Evolutionary conservation across 768 basidiomycete genomes (phyloP).

Genomic region (Russula lepida): DNA sequence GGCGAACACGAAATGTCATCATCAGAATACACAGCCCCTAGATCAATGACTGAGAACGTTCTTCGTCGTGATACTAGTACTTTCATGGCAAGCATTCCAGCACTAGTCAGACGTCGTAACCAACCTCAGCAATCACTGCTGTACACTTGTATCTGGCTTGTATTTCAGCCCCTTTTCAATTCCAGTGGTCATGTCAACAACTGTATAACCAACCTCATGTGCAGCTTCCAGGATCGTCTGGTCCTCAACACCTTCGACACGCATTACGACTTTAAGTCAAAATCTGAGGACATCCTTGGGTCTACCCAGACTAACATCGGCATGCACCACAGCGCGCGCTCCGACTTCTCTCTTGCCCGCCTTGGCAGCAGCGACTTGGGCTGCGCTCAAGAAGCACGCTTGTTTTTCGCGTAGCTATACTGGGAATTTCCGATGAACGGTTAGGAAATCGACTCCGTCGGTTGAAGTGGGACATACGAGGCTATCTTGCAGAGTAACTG

Average conservation of each 20-base stretch:
- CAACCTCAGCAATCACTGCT: no score
- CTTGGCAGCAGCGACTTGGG: conserved; percentile 49
- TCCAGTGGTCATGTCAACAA: background rate
- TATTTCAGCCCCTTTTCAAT: no score
- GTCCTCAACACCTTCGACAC: conserved; percentile 61
- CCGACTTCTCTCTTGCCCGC: conserved; percentile 48
- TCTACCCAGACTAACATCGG: conserved; percentile 54
- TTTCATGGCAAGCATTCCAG: no score
- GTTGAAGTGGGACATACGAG: background rate
- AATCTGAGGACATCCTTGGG: conserved; percentile 53
- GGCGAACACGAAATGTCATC: no score
- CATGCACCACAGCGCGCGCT: conserved; percentile 50
- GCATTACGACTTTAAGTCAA: conserved; percentile 60
- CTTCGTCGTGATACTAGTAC: no score
- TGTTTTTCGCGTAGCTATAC: conserved; percentile 6
- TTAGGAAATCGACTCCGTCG: no score
- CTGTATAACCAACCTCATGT: conserved; percentile 45
- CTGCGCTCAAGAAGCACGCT: conserved; percentile 69
- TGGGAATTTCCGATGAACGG: background rate
- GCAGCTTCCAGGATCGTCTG: conserved; percentile 55
- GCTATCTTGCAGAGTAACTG: conserved; percentile 14
- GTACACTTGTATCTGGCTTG: no score
- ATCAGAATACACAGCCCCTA: no score
- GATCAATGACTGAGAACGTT: no score
- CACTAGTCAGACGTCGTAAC: no score